Conservation (phyloP, 495 filamentous ascomycete genomes). For the Hypoxylon trugodes region DNA sequence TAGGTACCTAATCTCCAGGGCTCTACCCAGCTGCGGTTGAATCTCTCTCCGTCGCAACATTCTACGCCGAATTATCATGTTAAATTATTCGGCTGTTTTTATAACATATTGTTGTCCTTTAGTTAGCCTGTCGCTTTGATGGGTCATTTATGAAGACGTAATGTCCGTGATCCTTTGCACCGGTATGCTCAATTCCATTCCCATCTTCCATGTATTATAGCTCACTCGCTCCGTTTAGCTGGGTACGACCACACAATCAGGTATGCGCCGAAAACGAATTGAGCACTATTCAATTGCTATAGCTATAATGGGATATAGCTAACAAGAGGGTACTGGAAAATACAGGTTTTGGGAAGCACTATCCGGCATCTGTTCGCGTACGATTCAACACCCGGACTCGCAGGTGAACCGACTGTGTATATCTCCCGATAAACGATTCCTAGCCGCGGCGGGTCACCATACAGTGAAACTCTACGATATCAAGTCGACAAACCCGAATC, state of each 20-base stretch:
- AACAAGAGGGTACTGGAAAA: not conserved
- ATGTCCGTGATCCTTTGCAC: conserved; percentile 93
- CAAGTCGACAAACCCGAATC: conserved; percentile 93
- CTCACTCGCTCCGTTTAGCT: conserved; percentile 64
- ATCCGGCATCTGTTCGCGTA: conserved; percentile 96
- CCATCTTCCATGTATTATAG: conserved; percentile 6
- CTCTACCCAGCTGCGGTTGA: too few relatives aligned
- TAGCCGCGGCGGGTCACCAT: conserved; percentile 93
- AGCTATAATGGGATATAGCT: not conserved
- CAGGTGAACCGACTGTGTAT: conserved; percentile 99
- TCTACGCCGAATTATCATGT: conserved; percentile 5
- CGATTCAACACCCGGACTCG: conserved; percentile 96
- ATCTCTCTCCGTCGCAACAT: not conserved
- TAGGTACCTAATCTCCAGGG: too few relatives aligned
- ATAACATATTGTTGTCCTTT: not conserved
- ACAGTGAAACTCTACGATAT: conserved; percentile 98
- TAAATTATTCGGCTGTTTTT: not conserved
- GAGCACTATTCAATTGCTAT: not conserved
- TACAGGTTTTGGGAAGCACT: conserved; percentile 96
- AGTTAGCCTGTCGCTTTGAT: conserved; percentile 18
- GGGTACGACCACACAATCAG: conserved; percentile 99
- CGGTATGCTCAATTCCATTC: conserved; percentile 59
- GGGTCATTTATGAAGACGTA: conserved; percentile 26
- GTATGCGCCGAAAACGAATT: conserved; percentile 60
- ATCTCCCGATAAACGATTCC: conserved; percentile 94